Evolutionary conservation across 306 rosid species (phyloP), one percentile per base, ranked within the genome.

Genomic region (Carpinus fangiana): DNA sequence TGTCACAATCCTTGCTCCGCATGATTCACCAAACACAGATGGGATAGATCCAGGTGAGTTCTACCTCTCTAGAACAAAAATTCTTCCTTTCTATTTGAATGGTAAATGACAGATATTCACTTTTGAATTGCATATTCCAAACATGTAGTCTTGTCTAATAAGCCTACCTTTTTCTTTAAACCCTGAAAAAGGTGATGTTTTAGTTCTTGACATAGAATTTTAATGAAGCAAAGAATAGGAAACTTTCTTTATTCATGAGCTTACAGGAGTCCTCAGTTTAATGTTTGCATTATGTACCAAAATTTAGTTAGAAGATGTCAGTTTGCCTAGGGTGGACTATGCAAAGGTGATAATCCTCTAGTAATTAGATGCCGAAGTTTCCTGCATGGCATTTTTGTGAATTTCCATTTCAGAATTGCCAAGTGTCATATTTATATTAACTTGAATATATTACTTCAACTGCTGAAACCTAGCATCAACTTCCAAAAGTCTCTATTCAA

Each of bases 1-100:
- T 71, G 83, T 90, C 71, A 87, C 87, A 3, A 90, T 89, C 83
- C 86, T 90, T 76, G 93, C 97, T 68, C 97, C 97, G 56, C 87
- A 78, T 47, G 80, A 82, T 73, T 90, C 97, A 10, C 95, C 93
- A 71, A 92, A 90, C 83, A 90, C 97, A 2, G 97, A 92, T 20
- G 97, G 92, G 59, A 90, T 92, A 56, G 88, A 90, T 82, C 97
- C 97, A 70, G 97, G 97, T 89, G 43, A 85, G 54, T 73, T 78
- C 80, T 79, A 85, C 66, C 61, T 41, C 65, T 47, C 48, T 28
- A 38, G 52, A 53, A 59, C 50, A 43, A 38, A 75, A 78, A 46
- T 18, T 52, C 54, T 70, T 54, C 38, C 78, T 36, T 50, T 60
- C n/a, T 13, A 23, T 34, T 23, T 60, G 8, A 66, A 61, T 76